phyloP scores from a whole-genome alignment of 2,329 filamentous ascomycete species.

The Curvularia eragrostidis region DNA sequence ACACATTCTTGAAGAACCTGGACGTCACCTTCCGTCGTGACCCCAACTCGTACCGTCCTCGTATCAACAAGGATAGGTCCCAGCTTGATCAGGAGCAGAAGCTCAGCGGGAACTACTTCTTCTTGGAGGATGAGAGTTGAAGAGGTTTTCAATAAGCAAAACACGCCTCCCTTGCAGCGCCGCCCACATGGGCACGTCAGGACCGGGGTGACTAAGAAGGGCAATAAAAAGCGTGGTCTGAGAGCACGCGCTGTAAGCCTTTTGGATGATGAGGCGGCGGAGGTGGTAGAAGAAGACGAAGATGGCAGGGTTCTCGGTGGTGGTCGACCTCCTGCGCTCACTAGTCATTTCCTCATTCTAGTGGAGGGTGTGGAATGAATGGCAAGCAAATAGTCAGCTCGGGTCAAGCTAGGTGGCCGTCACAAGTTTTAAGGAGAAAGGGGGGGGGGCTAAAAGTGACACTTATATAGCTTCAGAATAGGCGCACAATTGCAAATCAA shows the following conservation, averaged over 20 bases:
- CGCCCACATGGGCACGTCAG: slow-evolving; percentile 51
- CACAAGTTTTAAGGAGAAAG: slow-evolving; percentile 8
- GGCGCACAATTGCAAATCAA: background rate
- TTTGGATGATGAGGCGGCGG: slow-evolving; percentile 62
- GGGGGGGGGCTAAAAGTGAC: background rate
- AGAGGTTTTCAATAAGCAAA: slow-evolving; percentile 65
- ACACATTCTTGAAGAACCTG: slow-evolving; percentile 93
- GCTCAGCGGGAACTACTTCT: slow-evolving; percentile 92
- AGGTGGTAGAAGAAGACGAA: slow-evolving; percentile 68
- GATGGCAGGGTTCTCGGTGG: slow-evolving; percentile 64
- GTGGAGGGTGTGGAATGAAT: background rate
- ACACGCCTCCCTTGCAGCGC: slow-evolving; percentile 45
- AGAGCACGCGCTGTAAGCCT: slow-evolving; percentile 42
- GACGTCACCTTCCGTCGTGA: slow-evolving; percentile 99
- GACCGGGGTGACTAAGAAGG: slow-evolving; percentile 47
- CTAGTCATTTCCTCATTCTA: background rate
- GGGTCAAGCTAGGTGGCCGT: slow-evolving; percentile 66
- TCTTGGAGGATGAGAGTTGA: slow-evolving; percentile 86
- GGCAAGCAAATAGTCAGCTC: slow-evolving; percentile 15
- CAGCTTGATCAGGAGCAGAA: slow-evolving; percentile 99
- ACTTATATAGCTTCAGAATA: background rate
- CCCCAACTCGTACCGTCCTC: slow-evolving; percentile 91
- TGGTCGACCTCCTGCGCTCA: slow-evolving; percentile 68
- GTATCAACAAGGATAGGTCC: slow-evolving; percentile 97
- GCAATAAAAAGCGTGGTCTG: slow-evolving; percentile 46